These are phyloP conservation scores for Aspergillus novoparasiticus DNA, from an alignment of 2,329 filamentous ascomycete species.

Conservation along the genomic window DNA sequence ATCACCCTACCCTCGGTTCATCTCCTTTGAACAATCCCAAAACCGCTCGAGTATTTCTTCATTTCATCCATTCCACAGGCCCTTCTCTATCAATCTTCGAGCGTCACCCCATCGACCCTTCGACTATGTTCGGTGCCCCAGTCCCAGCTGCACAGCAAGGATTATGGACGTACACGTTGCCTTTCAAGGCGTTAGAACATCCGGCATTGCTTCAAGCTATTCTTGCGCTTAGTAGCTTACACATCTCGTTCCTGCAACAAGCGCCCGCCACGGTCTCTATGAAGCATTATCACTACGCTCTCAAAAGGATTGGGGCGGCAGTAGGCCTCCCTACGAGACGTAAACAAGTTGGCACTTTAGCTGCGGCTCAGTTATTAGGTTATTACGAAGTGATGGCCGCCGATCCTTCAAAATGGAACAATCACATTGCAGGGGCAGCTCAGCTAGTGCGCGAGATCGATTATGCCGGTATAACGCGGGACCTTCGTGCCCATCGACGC, in stretches of 20 bases:
- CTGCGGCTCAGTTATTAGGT: constrained; percentile 79
- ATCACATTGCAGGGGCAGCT: constrained; percentile 81
- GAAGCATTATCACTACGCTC: constrained; percentile 86
- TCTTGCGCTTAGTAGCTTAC: constrained; percentile 80
- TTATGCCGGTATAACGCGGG: constrained; percentile 70
- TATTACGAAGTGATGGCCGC: constrained; percentile 96
- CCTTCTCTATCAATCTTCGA: constrained; percentile 87
- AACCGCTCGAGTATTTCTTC: constrained; percentile 81
- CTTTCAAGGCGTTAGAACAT: constrained; percentile 78
- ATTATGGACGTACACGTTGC: constrained; percentile 74
- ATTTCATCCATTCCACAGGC: constrained; percentile 88
- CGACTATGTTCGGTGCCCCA: constrained; percentile 64
- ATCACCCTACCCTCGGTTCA: constrained; percentile 65
- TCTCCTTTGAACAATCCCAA: constrained; percentile 78
- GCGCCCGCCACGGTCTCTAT: constrained; percentile 76
- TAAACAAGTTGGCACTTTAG: constrained; percentile 78
- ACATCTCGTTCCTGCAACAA: constrained; percentile 80
- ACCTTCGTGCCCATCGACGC: constrained; percentile 67
- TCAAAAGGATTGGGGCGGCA: constrained; percentile 75
- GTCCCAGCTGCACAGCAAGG: constrained; percentile 63
- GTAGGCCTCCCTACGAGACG: constrained; percentile 70
- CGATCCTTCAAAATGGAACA: constrained; percentile 94
- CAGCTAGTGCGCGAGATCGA: constrained; percentile 83
- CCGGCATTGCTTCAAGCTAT: constrained; percentile 90
- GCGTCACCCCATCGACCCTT: constrained; percentile 73